Conservation (phyloP, 495 filamentous ascomycete species). For the Hypoxylon cercidicola region DNA sequence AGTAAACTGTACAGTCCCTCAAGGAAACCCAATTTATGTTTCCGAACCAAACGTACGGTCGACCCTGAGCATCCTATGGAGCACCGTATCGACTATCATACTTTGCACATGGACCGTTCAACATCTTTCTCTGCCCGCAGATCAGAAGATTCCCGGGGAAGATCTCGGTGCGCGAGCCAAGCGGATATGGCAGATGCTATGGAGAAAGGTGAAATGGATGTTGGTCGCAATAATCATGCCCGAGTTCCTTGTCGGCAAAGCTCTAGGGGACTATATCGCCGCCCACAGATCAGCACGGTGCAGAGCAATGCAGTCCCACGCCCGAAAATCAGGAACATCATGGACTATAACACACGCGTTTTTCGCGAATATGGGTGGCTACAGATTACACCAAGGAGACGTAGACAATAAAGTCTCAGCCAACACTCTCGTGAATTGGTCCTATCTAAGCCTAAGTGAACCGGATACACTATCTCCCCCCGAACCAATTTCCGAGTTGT, state of each 20-base stretch:
- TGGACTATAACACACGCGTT: background rate
- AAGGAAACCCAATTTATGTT: background rate
- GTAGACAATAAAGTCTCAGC: background rate
- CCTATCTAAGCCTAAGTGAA: background rate
- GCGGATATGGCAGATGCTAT: background rate
- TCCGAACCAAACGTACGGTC: constrained; percentile 1
- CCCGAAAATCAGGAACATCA: background rate
- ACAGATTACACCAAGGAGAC: background rate
- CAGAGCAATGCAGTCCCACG: background rate
- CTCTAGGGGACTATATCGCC: background rate
- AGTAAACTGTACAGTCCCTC: background rate
- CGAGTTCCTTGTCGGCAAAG: background rate
- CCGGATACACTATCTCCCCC: background rate
- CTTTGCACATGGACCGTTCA: background rate
- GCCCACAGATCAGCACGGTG: background rate
- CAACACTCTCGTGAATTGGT: background rate
- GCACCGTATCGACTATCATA: background rate
- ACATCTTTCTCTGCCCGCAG: background rate
- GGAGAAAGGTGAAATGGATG: constrained; percentile 5
- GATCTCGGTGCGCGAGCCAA: background rate
- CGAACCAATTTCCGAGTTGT: background rate
- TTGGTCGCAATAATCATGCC: background rate
- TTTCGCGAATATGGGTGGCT: constrained; percentile 1
- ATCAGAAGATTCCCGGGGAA: background rate
- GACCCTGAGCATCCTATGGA: background rate